Evolutionary conservation across 2,329 filamentous ascomycete genomes (phyloP).

Genomic region (Colletotrichum viniferum): DNA sequence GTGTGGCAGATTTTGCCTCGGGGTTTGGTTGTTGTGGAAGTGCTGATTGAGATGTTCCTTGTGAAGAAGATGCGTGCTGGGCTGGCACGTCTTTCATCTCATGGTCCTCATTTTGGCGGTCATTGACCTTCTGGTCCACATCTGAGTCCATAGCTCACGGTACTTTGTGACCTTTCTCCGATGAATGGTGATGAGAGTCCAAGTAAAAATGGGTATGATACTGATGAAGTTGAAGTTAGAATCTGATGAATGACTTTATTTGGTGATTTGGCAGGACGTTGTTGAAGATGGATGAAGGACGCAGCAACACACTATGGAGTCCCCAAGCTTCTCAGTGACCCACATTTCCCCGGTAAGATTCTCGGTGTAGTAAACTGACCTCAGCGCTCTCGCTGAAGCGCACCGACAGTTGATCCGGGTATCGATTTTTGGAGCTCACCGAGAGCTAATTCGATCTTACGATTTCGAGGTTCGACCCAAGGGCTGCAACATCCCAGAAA

Average conservation of each 20-base stretch:
- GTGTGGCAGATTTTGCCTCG: neutral
- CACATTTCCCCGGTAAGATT: slow-evolving; percentile 2
- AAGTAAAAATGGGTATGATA: neutral
- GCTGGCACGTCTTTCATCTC: slow-evolving; percentile 13
- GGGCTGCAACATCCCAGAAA: neutral
- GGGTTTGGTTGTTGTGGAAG: neutral
- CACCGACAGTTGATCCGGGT: slow-evolving; percentile 14
- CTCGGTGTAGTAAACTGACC: neutral
- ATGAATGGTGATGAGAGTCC: neutral
- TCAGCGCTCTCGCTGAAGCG: neutral
- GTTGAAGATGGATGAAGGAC: neutral
- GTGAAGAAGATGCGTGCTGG: neutral
- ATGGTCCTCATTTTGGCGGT: neutral
- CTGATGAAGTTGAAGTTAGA: neutral
- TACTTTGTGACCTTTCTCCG: neutral
- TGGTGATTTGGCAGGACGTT: neutral
- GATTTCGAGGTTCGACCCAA: neutral
- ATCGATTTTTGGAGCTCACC: neutral
- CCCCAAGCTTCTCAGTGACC: neutral
- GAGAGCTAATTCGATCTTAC: slow-evolving; percentile 13
- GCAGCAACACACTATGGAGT: neutral
- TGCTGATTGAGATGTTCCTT: neutral
- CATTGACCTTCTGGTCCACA: slow-evolving; percentile 3
- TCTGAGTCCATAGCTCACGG: slow-evolving; percentile 4
- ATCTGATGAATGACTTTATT: neutral